Conservation (phyloP, 805 yeast species). For the Ogataea corticis region DNA sequence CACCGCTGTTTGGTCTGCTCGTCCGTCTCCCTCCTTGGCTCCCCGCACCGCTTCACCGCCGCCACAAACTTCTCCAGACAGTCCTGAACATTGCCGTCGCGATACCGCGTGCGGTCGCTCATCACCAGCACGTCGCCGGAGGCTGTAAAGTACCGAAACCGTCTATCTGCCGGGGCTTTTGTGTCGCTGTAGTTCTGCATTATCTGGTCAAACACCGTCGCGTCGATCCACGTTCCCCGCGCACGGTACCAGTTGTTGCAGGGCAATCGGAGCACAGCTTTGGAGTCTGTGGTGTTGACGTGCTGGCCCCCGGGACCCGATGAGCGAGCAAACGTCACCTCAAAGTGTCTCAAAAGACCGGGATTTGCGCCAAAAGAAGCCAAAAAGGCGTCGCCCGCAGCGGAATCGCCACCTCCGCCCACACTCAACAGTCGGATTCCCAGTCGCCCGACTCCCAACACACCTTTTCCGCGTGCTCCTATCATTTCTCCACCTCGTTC, state of each 20-base stretch:
- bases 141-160: slow-evolving; percentile 30
- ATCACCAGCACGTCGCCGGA: slow-evolving; percentile 29
- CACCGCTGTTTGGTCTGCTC: slow-evolving; percentile 44
- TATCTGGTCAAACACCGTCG: slow-evolving; percentile 36
- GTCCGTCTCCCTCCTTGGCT: slow-evolving; percentile 39
- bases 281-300: slow-evolving; percentile 58
- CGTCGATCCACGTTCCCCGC: slow-evolving; percentile 45
- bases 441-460: too few species aligned
- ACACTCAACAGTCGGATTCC: not conserved
- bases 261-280: slow-evolving; percentile 38
- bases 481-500: too few species aligned
- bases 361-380: slow-evolving; percentile 1
- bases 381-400: too few species aligned
- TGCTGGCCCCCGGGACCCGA: slow-evolving; percentile 65
- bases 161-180: slow-evolving; percentile 14
- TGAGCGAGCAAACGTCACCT: slow-evolving; percentile 46
- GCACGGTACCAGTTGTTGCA: slow-evolving; percentile 40
- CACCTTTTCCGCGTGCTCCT: too few species aligned
- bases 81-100: slow-evolving; percentile 46
- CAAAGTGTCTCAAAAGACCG: slow-evolving; percentile 27
- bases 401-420: too few species aligned
- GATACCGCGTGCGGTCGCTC: slow-evolving; percentile 36
- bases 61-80: slow-evolving; percentile 46
- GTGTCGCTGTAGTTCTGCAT: slow-evolving; percentile 22
- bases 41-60: slow-evolving; percentile 41